These are phyloP conservation scores for Syzygium aromaticum DNA, from an alignment of 345 rosid species.

Conservation along the genomic window DNA sequence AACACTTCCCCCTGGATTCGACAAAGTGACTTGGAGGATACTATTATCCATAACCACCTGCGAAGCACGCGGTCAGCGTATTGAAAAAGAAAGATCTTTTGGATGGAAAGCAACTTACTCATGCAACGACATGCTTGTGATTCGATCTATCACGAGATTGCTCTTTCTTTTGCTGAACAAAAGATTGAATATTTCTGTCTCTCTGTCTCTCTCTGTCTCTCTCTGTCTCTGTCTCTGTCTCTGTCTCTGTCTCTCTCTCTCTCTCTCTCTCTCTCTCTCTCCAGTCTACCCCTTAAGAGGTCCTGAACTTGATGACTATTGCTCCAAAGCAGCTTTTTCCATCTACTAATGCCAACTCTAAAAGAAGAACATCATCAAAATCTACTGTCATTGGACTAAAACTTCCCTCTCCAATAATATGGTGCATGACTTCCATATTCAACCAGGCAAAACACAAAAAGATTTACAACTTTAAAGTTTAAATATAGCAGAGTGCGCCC, in stretches of 20 bases:
- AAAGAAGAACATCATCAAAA: neutral
- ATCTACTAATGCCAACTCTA: neutral
- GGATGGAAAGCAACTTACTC: neutral
- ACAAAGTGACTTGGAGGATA: slow-evolving; percentile 6
- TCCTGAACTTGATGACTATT: neutral
- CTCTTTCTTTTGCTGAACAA: neutral
- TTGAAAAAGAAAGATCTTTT: neutral
- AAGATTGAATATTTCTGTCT: neutral
- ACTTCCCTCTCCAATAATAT: neutral
- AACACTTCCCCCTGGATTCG: slow-evolving; percentile 8
- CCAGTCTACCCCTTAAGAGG: neutral
- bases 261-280: neutral
- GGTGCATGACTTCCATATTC: neutral
- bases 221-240: neutral
- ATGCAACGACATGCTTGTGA: neutral
- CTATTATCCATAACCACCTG: slow-evolving; percentile 12
- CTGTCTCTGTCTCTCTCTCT: neutral
- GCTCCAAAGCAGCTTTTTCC: neutral
- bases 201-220: no score
- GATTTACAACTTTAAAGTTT: neutral
- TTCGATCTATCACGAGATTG: neutral
- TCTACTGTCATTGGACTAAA: neutral
- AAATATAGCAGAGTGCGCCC: neutral
- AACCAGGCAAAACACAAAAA: neutral
- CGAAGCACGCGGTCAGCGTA: neutral